These are phyloP conservation scores for Gracilaria vermiculophylla DNA, from an alignment of 23 red algal species.

Conservation along the genomic window DNA sequence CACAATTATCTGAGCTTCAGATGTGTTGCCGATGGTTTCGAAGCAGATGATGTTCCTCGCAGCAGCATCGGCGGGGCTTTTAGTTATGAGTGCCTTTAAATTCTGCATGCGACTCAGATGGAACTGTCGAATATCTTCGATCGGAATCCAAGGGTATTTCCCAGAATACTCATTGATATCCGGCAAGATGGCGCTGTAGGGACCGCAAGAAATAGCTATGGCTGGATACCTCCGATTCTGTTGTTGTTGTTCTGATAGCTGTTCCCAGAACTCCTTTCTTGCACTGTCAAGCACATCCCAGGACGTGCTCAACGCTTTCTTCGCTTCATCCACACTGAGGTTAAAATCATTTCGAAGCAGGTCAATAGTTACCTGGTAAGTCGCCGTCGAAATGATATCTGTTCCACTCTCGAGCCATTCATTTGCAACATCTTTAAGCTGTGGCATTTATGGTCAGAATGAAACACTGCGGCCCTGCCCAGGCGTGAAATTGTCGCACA, in stretches of 20 bases:
- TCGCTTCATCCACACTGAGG: neutral
- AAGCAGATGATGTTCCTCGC: neutral
- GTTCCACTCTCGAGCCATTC: slow-evolving; percentile 39
- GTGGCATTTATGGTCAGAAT: neutral
- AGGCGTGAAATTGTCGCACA: neutral
- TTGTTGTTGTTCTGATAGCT: neutral
- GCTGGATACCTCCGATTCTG: neutral
- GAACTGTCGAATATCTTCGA: neutral
- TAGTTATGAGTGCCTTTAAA: neutral
- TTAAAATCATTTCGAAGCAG: slow-evolving; percentile 7
- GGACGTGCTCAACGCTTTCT: neutral
- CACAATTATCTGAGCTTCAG: neutral
- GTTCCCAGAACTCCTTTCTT: neutral
- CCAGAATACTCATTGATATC: slow-evolving; percentile 28
- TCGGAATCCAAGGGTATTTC: neutral
- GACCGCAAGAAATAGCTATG: slow-evolving; percentile 36
- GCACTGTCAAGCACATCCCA: neutral
- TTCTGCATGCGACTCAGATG: neutral
- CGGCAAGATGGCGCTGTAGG: slow-evolving; percentile 27
- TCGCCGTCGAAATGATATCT: slow-evolving; percentile 44
- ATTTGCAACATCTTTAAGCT: slow-evolving; percentile 27
- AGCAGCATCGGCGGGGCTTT: neutral
- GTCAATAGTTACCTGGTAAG: slow-evolving; percentile 30
- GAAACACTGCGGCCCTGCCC: neutral
- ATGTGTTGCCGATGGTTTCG: slow-evolving; percentile 37